Base-by-base conservation (phyloP, 2,329 filamentous ascomycete genomes). In the Sporothrix curviconia region DNA sequence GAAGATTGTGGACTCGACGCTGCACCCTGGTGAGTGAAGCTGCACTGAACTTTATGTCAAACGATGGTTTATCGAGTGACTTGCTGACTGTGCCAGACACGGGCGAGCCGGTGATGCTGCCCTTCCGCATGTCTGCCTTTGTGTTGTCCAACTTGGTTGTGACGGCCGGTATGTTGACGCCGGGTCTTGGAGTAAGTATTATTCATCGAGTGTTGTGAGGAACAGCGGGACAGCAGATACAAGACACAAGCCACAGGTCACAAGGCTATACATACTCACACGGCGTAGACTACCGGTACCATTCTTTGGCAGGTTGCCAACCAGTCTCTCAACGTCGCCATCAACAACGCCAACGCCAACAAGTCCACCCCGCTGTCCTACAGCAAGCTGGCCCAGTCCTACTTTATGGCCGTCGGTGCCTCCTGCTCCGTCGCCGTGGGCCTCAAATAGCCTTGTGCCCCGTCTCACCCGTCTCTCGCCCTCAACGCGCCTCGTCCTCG, bases 341-440 rank as follows among this genome's bases (percentile, higher is more conserved):
- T 99, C 79, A 99, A 99, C 80, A 91, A 85, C 70, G 89, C 92
- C 69, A 99, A 99, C 72, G 90, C 92, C 62, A 99, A 99, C 81
- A 99, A 99, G 73, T 96, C 91, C 39, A 92, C 90, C 3, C 90
- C 92, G 1, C 81, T 97, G 62, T 88, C 89, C 19, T 87, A 84
- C 59, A 82, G 83, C 22, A 89, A 90, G 64, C 85, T 99, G 61
- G 82, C 86, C 61, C 86, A 96, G 73, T 96, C 91, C 53, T 99
- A 97, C 78, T 82, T 88, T 69, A 80, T 96, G 60, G 94, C 94
- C 55, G 94, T 99, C 19, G 86, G 89, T 57, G 92, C 94, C 32
- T 96, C 90, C 14, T 99, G 94, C 76, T 89, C 88, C 62, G 94
- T 99, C 9, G 94, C 94, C 4, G 80, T 97, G 0, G 92, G 94